Conservation (phyloP, 768 basidiomycete species). For the Coprinopsis strossmayeri region DNA sequence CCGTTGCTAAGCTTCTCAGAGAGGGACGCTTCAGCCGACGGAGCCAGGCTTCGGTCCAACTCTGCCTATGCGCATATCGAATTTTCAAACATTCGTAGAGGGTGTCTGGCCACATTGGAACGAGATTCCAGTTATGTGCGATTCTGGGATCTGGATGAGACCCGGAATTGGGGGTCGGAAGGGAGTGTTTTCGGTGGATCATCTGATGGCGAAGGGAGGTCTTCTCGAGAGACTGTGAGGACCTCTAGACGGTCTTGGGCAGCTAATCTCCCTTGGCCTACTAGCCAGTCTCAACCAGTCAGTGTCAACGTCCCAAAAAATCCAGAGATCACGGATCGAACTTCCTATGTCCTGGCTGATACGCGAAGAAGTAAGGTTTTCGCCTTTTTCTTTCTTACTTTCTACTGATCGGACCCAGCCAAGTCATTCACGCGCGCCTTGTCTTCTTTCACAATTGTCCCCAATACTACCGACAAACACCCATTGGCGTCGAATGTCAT, state of each 20-base stretch:
- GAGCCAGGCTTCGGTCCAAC: conserved; percentile 36
- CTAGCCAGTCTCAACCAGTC: conserved; percentile 13
- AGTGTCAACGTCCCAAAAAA: conserved; percentile 19
- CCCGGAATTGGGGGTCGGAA: conserved; percentile 27
- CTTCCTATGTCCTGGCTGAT: conserved; percentile 49
- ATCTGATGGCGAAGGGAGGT: conserved; percentile 34
- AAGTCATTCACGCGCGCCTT: conserved; percentile 55
- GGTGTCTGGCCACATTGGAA: conserved; percentile 63
- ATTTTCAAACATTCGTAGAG: conserved; percentile 64
- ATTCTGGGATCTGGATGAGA: conserved; percentile 71
- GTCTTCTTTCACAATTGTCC: conserved; percentile 68
- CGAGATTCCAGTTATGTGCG: conserved; percentile 60
- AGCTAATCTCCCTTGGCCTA: conserved; percentile 57
- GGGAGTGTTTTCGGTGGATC: conserved; percentile 20
- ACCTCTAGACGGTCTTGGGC: conserved; percentile 29
- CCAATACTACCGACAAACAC: conserved; percentile 28
- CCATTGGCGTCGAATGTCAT: conserved; percentile 59
- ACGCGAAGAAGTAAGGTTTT: conserved; percentile 59
- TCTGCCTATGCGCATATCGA: conserved; percentile 50
- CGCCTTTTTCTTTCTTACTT: not conserved
- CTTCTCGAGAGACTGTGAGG: conserved; percentile 42
- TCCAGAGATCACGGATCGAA: conserved; percentile 22
- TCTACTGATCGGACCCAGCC: conserved; percentile 31
- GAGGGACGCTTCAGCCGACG: conserved; percentile 68
- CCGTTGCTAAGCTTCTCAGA: conserved; percentile 72